Conservation (phyloP, 202 grass and related monocot genomes). For the Brachypodium distachyon region DNA sequence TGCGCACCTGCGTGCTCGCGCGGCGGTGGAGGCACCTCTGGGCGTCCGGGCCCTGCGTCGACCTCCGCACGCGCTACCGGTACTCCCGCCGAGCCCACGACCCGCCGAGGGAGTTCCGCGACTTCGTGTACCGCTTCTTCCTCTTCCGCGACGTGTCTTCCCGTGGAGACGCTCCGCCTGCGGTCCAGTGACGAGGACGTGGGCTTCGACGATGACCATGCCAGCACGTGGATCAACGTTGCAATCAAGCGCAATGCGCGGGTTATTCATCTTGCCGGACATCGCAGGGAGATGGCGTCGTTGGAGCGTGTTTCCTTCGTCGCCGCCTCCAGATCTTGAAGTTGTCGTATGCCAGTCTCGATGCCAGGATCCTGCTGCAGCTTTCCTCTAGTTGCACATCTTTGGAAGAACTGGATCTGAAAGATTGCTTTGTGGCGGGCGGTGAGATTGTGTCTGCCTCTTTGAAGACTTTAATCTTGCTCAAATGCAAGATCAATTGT, state of each 20-base stretch:
- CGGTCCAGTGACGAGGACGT: neutral
- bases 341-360: neutral
- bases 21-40: neutral
- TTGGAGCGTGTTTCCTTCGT: neutral
- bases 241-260: neutral
- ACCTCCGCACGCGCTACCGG: neutral
- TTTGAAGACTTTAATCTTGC: neutral
- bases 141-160: neutral
- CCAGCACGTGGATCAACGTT: neutral
- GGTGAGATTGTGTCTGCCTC: neutral
- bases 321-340: neutral
- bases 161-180: neutral
- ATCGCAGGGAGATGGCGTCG: neutral
- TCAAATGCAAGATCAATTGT: neutral
- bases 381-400: neutral
- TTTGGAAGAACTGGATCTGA: neutral
- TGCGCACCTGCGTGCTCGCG: neutral
- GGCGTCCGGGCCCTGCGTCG: neutral
- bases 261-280: neutral
- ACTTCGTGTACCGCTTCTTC: neutral
- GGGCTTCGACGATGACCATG: neutral
- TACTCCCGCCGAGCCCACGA: neutral
- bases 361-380: neutral
- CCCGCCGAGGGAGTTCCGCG: no score
- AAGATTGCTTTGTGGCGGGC: neutral